These are phyloP conservation scores for Euphorbia neoarborescens DNA, from an alignment of 441 rosid genomes.

Conservation along the genomic window DNA sequence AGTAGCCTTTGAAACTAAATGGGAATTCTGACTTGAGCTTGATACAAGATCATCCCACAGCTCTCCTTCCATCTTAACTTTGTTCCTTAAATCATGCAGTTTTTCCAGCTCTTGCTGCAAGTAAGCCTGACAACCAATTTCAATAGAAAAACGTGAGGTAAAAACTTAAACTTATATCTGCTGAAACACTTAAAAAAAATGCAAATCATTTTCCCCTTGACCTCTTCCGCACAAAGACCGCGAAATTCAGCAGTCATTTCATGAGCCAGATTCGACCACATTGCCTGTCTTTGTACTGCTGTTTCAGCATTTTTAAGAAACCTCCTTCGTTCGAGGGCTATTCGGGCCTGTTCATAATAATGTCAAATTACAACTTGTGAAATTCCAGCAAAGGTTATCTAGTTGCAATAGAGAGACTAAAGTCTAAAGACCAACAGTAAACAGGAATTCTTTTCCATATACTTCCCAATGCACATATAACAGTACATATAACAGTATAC, in stretches of 20 bases:
- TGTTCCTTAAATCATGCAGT: conserved; percentile 87
- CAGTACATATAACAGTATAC: too few relatives aligned
- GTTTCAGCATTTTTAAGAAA: conserved; percentile 93
- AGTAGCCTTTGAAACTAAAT: conserved; percentile 88
- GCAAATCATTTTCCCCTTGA: conserved; percentile 24
- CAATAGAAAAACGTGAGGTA: conserved; percentile 17
- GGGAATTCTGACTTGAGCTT: conserved; percentile 91
- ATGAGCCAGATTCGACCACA: conserved; percentile 99
- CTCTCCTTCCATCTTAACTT: conserved; percentile 96
- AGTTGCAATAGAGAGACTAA: neutral
- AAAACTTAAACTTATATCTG: conserved; percentile 14
- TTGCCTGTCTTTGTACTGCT: conserved; percentile 91
- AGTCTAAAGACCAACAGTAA: neutral
- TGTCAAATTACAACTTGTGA: conserved; percentile 13
- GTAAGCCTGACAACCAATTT: conserved; percentile 65
- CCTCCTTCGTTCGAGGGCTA: conserved; percentile 86
- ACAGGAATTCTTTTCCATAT: neutral
- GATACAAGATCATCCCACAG: conserved; percentile 97
- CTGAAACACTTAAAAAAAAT: conserved; percentile 5
- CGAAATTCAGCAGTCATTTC: conserved; percentile 99
- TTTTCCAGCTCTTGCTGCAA: conserved; percentile 98
- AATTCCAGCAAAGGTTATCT: conserved; percentile 10
- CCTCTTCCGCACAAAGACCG: conserved; percentile 99
- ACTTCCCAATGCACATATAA: neutral
- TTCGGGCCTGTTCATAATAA: conserved; percentile 65